These are phyloP conservation scores for Cnidoscolus chayamansa DNA, from an alignment of 441 rosid genomes.

Conservation along the genomic window DNA sequence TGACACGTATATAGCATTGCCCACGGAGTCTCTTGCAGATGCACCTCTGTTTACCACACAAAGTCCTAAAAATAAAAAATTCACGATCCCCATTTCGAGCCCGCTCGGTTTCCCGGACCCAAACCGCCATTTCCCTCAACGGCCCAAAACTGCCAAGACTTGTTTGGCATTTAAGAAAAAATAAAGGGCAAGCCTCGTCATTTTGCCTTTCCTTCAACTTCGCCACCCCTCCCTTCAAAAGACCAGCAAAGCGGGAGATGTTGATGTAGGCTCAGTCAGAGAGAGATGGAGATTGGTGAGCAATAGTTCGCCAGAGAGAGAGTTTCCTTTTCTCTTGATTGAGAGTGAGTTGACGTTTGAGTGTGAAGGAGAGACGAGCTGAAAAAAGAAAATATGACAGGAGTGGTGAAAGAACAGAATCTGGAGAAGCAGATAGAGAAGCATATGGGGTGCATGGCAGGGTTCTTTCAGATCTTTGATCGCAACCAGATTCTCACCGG, in stretches of 20 bases:
- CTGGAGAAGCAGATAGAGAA: conserved; percentile 67
- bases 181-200: conserved; percentile 28
- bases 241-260: conserved; percentile 68
- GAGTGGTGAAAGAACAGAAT: conserved; percentile 46
- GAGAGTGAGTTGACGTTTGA: neutral
- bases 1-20: conserved; percentile 27
- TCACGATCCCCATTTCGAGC: neutral
- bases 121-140: neutral
- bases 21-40: conserved; percentile 21
- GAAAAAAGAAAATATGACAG: conserved; percentile 27
- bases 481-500: conserved; percentile 64
- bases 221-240: conserved; percentile 37
- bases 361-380: neutral
- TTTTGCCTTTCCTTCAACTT: conserved; percentile 25
- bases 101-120: neutral
- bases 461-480: conserved; percentile 91
- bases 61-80: neutral
- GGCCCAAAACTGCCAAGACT: conserved; percentile 3
- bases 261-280: conserved; percentile 30
- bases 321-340: neutral
- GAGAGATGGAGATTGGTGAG: conserved; percentile 21
- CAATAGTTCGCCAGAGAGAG: conserved; percentile 13
- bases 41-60: conserved; percentile 10
- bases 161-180: conserved; percentile 13
- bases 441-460: conserved; percentile 94